Evolutionary conservation across 805 yeast genomes (phyloP).

Genomic region (Pichia rugopelliculosa): DNA sequence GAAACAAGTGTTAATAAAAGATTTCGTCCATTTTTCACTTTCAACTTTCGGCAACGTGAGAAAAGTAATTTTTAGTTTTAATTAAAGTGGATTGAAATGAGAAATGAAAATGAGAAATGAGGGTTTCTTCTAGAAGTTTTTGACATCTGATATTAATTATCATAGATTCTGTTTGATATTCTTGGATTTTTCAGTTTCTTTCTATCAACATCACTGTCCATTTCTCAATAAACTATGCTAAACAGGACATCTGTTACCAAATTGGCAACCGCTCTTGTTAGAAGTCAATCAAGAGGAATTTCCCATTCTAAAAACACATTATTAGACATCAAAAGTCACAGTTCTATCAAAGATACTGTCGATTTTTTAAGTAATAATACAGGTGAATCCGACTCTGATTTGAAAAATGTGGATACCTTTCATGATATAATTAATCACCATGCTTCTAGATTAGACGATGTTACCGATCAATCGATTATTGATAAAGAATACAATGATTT

Average conservation of each 20-base stretch:
- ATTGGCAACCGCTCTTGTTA: not conserved
- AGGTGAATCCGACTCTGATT: constrained; percentile 5
- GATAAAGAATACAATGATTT: constrained; percentile 10
- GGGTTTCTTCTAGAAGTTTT: not conserved
- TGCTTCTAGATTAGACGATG: not conserved
- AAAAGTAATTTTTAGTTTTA: not conserved
- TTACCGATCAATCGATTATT: not conserved
- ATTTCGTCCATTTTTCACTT: not conserved
- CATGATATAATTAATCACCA: constrained; percentile 12
- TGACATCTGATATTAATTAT: too few relatives aligned
- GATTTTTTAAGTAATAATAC: not conserved
- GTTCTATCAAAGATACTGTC: constrained; percentile 3
- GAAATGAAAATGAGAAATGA: not conserved
- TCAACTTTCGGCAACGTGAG: too few relatives aligned
- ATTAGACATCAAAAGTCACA: constrained; percentile 2
- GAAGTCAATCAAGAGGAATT: not conserved
- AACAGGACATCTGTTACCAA: not conserved
- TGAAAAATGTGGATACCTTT: constrained; percentile 2
- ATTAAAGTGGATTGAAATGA: not conserved
- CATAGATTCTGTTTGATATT: too few relatives aligned
- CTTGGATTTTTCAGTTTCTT: not conserved
- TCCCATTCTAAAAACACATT: not conserved
- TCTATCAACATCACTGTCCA: too few relatives aligned
- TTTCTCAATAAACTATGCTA: not conserved
- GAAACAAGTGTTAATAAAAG: not conserved